Conservation (phyloP, 768 basidiomycete genomes). For the Lentinula sp. region DNA sequence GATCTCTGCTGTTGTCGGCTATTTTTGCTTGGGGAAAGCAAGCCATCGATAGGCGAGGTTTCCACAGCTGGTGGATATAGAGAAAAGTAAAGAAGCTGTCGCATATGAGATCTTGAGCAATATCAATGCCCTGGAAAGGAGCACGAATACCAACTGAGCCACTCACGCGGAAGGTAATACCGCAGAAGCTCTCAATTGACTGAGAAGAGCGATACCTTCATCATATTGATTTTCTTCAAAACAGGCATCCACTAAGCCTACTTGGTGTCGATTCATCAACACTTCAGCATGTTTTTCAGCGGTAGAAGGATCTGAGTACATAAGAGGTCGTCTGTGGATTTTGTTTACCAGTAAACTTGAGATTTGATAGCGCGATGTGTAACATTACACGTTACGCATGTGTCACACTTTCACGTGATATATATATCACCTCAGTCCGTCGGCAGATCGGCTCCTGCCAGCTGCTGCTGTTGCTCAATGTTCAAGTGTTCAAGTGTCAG, state of each 20-base stretch:
- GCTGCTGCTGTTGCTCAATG: too few species aligned
- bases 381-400: too few species aligned
- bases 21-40: conserved; percentile 45
- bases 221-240: conserved; percentile 78
- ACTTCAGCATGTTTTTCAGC: conserved; percentile 20
- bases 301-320: neutral
- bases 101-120: conserved; percentile 49
- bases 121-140: neutral
- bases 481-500: too few species aligned
- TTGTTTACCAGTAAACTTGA: too few species aligned
- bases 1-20: conserved; percentile 25
- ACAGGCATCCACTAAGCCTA: conserved; percentile 60
- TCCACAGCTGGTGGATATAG: conserved; percentile 43
- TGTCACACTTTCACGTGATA: too few species aligned
- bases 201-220: conserved; percentile 54
- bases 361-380: too few species aligned
- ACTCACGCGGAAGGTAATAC: conserved; percentile 57
- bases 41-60: conserved; percentile 17
- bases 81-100: conserved; percentile 66
- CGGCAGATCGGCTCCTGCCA: too few species aligned
- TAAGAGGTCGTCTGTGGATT: too few species aligned
- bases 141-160: neutral
- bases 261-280: conserved; percentile 42
- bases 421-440: too few species aligned
- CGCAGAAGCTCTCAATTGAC: conserved; percentile 52